phyloP scores from a whole-genome alignment of 78 protist genomes.

The Cavenderia fasciculata region DNA sequence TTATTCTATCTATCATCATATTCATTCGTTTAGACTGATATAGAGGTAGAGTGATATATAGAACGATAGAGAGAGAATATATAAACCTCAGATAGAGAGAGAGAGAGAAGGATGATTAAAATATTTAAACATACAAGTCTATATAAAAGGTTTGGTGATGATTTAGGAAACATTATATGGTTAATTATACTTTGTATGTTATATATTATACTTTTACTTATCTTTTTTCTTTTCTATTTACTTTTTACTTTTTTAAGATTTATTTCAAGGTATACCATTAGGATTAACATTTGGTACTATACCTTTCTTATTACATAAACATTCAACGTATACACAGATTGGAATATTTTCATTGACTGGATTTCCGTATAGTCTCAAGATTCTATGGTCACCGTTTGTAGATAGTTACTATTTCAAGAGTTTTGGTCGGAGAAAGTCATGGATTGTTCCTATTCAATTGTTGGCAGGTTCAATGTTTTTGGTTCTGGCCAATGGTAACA shows the following conservation, averaged over 20 bases:
- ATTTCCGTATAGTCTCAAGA: slow-evolving; percentile 87
- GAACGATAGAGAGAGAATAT: no score
- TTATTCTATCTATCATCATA: no score
- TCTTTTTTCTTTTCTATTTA: no score
- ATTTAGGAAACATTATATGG: background rate
- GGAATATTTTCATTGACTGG: slow-evolving; percentile 80
- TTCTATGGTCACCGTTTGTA: slow-evolving; percentile 93
- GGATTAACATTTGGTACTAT: slow-evolving; percentile 80
- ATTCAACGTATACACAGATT: slow-evolving; percentile 42
- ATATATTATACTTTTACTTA: no score
- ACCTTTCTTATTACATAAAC: slow-evolving; percentile 80
- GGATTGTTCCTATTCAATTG: slow-evolving; percentile 92
- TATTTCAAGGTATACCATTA: slow-evolving; percentile 87
- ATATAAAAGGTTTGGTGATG: background rate
- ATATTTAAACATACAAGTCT: background rate
- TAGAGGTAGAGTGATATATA: no score
- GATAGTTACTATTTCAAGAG: slow-evolving; percentile 52
- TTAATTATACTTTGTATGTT: background rate
- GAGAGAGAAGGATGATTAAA: background rate
- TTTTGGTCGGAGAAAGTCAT: slow-evolving; percentile 89
- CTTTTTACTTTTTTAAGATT: slow-evolving; percentile 32
- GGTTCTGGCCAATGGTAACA: slow-evolving; percentile 11
- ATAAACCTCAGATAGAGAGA: no score
- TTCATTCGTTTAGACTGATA: no score
- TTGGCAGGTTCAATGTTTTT: slow-evolving; percentile 33